These are phyloP conservation scores for Trebouxiophyceae sp. DNA, from an alignment of 163 green algal species.

Conservation along the genomic window DNA sequence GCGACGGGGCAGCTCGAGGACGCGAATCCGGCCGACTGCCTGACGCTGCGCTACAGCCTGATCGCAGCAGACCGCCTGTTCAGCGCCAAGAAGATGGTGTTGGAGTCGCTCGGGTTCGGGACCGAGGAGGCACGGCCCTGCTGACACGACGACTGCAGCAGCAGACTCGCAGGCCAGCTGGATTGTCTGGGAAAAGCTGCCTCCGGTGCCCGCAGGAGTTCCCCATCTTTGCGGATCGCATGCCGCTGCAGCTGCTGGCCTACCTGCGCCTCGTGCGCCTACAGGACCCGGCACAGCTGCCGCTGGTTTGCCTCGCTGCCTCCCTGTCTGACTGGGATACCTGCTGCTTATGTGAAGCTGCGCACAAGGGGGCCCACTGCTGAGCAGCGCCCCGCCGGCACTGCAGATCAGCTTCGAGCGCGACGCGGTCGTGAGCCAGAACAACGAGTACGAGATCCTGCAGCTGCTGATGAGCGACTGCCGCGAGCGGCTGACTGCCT, in stretches of 20 bases:
- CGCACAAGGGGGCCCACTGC: not conserved
- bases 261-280: conserved; percentile 82
- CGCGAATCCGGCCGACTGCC: conserved; percentile 58
- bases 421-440: conserved; percentile 62
- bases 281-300: conserved; percentile 62
- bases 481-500: conserved; percentile 63
- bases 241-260: conserved; percentile 85
- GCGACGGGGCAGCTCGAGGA: conserved; percentile 59
- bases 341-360: conserved; percentile 44
- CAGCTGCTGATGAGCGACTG: conserved; percentile 88
- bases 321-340: too few species aligned
- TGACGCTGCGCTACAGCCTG: conserved; percentile 49
- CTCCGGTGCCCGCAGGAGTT: conserved; percentile 46
- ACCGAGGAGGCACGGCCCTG: not conserved
- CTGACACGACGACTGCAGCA: too few species aligned
- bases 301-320: too few species aligned
- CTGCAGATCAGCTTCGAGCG: conserved; percentile 71
- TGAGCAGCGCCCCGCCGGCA: not conserved
- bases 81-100: conserved; percentile 67
- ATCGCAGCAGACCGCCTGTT: conserved; percentile 67
- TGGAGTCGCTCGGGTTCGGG: conserved; percentile 66
- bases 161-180: too few species aligned
- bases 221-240: conserved; percentile 79
- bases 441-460: conserved; percentile 97
- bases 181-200: not conserved